Base-by-base conservation (phyloP, 768 basidiomycete species). In the Tricholoma matsutake region DNA sequence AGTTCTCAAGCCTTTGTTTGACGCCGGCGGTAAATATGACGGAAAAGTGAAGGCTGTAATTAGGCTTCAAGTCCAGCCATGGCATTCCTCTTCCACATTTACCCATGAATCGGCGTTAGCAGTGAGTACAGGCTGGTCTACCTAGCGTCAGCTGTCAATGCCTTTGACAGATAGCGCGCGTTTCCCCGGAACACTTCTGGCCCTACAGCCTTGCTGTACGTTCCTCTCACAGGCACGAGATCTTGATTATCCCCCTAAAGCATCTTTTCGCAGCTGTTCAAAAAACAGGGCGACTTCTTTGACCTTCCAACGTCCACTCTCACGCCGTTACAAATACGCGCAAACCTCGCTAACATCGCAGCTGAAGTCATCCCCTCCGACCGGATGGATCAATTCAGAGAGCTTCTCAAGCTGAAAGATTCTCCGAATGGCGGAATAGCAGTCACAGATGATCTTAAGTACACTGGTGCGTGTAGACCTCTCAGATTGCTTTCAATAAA, bases 391-490 rank as follows among this genome's bases (percentile, higher is more conserved):
- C 75, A 79, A 25, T 81, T 95, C 69, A 81, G 78, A 59, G 86
- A 88, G 13, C 81, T 87, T 51, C 73, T 96, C 32, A 79, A 75
- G 34, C 76, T 87, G 22, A 89, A 89, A 70, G 71, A 79, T 14
- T 74, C 78, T 5, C 85, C 86, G 1, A 96, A 97, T 66, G 92
- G 91, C 10, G 94, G 94, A 0, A 83, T 83, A n/a, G 86, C 78
- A 3, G 88, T 93, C 25, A 93, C 92, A 0, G 87, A 92, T 62
- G 91, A 92, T 64, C 77, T 97, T 63, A 97, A 96, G 75, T 93
- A 94, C 70, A 88, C 84, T n/a, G 82, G 94, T 95, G 68, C 57
- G 89, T 77, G 11, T 1, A 47, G 9, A 10, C 18, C 31, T 65
- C 54, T 56, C 22, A 14, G 20, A 5, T 32, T 16, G 2, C 20